These are phyloP conservation scores for Daldinia sp. DNA, from an alignment of 2,329 filamentous ascomycete species.

Conservation along the genomic window DNA sequence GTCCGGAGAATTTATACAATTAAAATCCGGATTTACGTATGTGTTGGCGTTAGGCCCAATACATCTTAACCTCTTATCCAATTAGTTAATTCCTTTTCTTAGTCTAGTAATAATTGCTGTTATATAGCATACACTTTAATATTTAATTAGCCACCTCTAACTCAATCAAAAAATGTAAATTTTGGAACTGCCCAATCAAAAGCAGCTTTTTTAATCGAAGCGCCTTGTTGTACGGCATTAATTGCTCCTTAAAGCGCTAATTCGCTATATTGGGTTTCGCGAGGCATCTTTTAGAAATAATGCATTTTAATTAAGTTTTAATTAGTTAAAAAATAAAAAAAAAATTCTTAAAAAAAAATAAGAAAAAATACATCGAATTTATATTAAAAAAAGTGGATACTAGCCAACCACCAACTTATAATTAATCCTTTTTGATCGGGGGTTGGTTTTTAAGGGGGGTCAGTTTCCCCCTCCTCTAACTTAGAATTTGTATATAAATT, in stretches of 20 bases:
- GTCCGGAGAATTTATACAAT: background rate
- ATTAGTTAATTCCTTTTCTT: constrained; percentile 2
- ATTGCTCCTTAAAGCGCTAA: constrained; percentile 1
- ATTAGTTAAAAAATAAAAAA: constrained; percentile 7
- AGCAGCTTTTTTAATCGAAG: background rate
- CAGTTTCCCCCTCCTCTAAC: no score
- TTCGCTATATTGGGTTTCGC: background rate
- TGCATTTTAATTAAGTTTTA: background rate
- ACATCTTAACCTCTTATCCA: constrained; percentile 1
- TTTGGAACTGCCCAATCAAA: background rate
- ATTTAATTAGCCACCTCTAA: background rate
- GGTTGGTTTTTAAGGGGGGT: no score
- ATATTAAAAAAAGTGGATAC: background rate
- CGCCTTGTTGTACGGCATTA: background rate
- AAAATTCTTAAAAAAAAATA: no score
- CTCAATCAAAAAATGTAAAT: constrained; percentile 1
- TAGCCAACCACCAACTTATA: background rate
- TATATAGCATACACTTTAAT: background rate
- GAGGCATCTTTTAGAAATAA: background rate
- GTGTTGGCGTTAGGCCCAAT: background rate
- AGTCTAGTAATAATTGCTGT: background rate
- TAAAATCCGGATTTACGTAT: constrained; percentile 2
- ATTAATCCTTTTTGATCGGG: no score
- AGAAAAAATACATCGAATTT: background rate
- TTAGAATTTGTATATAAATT: background rate